Evolutionary conservation across 495 filamentous ascomycete species (phyloP).

Genomic region (Melanomma pulvis-pyrius): DNA sequence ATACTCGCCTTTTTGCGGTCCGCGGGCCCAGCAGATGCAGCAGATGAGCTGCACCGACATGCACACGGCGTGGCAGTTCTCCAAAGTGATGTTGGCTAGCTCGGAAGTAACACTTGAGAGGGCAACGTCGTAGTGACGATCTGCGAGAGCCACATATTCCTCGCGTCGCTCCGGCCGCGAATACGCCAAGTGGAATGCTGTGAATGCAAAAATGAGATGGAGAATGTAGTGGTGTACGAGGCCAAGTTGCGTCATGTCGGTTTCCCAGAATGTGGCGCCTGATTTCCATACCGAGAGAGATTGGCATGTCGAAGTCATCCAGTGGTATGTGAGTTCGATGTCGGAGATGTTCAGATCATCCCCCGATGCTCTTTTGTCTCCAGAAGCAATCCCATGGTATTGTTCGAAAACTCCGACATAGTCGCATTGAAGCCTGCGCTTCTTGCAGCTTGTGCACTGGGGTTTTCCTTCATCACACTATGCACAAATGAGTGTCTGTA

Average conservation of each 20-base stretch:
- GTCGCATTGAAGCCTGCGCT: slow-evolving; percentile 8
- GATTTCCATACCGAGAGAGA: slow-evolving; percentile 3
- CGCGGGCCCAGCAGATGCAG: slow-evolving; percentile 13
- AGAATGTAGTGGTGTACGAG: slow-evolving; percentile 1
- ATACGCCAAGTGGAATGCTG: slow-evolving; percentile 4
- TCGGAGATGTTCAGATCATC: background rate
- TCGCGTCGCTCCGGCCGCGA: background rate
- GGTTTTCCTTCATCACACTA: slow-evolving; percentile 17
- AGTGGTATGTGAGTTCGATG: slow-evolving; percentile 12
- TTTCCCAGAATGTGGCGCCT: slow-evolving; percentile 6
- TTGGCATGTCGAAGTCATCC: slow-evolving; percentile 15
- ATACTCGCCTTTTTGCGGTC: slow-evolving; percentile 5
- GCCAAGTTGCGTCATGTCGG: slow-evolving; percentile 1
- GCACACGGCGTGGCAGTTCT: slow-evolving; percentile 7
- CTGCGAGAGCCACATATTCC: slow-evolving; percentile 6
- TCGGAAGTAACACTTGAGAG: background rate
- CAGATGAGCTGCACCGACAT: slow-evolving; percentile 15
- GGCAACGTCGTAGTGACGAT: slow-evolving; percentile 7
- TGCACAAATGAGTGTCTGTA: background rate
- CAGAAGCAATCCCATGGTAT: background rate
- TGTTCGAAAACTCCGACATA: background rate
- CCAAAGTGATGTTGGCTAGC: slow-evolving; percentile 8
- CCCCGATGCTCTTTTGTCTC: background rate
- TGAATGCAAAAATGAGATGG: slow-evolving; percentile 8
- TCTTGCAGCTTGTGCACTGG: slow-evolving; percentile 11